Conservation (phyloP, 257 asterid genomes). For the Hygrophila difformis region DNA sequence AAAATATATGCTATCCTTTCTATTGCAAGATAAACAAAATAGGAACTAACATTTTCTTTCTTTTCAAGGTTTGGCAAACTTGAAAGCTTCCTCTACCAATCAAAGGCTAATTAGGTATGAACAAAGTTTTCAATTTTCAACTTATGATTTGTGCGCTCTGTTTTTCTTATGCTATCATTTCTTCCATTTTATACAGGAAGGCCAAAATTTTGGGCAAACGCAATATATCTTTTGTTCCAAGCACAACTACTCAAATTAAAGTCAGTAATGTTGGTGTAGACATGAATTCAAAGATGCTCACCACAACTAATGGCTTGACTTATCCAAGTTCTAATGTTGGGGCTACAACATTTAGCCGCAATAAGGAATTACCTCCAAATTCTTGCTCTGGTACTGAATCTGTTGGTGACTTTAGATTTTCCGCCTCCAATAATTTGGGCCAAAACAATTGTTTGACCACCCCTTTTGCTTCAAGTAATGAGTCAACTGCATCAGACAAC, state of each 20-base stretch:
- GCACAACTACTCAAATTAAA: slow-evolving; percentile 25
- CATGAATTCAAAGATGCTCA: slow-evolving; percentile 22
- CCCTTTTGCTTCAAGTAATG: slow-evolving; percentile 20
- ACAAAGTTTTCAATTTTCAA: slow-evolving; percentile 2
- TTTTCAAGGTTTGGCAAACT: slow-evolving; percentile 39
- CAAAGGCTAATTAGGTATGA: slow-evolving; percentile 53
- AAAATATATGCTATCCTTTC: slow-evolving; percentile 4
- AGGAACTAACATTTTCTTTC: slow-evolving; percentile 18
- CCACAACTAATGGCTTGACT: slow-evolving; percentile 24
- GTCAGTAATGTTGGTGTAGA: slow-evolving; percentile 20
- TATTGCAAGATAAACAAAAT: slow-evolving; percentile 1
- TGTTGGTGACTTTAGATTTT: slow-evolving; percentile 21
- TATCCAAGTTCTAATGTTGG: slow-evolving; percentile 20
- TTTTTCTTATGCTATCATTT: slow-evolving; percentile 14
- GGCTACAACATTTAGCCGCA: slow-evolving; percentile 16
- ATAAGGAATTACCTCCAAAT: slow-evolving; percentile 20
- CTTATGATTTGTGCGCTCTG: slow-evolving; percentile 6
- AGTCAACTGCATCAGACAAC: slow-evolving; percentile 26
- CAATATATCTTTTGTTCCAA: slow-evolving; percentile 28
- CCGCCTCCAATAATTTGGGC: slow-evolving; percentile 22
- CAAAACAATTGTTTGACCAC: slow-evolving; percentile 16
- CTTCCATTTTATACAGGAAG: slow-evolving; percentile 41
- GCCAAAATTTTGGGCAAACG: slow-evolving; percentile 60
- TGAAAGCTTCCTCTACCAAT: slow-evolving; percentile 35
- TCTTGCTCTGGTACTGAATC: slow-evolving; percentile 21